Evolutionary conservation across 2,329 filamentous ascomycete genomes (phyloP).

Genomic region (Sclerotiophoma versabilis): DNA sequence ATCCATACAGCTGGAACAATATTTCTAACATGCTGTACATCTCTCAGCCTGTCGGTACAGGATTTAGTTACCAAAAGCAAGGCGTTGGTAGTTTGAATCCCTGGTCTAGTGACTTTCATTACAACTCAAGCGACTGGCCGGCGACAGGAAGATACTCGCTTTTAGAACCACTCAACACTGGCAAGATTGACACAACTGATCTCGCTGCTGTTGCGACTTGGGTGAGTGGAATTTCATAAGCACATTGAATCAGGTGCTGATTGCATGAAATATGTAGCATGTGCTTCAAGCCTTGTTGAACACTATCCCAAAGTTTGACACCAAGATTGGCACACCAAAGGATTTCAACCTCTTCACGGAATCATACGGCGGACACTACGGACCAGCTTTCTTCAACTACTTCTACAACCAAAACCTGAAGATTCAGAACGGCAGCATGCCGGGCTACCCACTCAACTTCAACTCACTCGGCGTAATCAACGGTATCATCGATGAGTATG

Average conservation of each 20-base stretch:
- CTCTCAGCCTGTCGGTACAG: conserved; percentile 66
- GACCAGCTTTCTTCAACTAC: conserved; percentile 63
- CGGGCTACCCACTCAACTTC: conserved; percentile 61
- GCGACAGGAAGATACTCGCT: conserved; percentile 58
- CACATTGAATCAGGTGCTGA: not conserved
- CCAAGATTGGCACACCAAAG: conserved; percentile 45
- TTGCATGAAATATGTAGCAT: conserved; percentile 15
- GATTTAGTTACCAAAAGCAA: conserved; percentile 56
- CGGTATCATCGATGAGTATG: conserved; percentile 51
- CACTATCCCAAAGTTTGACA: conserved; percentile 32
- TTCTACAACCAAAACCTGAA: conserved; percentile 65
- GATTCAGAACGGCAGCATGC: conserved; percentile 58
- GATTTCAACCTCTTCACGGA: conserved; percentile 65
- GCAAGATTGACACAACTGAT: conserved; percentile 62
- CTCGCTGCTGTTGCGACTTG: conserved; percentile 57
- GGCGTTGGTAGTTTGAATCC: conserved; percentile 44
- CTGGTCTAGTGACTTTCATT: conserved; percentile 53
- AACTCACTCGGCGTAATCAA: conserved; percentile 63
- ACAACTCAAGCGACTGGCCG: conserved; percentile 52
- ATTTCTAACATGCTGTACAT: conserved; percentile 68
- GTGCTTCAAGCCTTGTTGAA: conserved; percentile 34
- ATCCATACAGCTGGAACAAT: conserved; percentile 67
- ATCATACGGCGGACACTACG: conserved; percentile 58
- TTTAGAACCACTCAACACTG: conserved; percentile 53
- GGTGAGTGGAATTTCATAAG: conserved; percentile 27